Base-by-base conservation (phyloP, 345 rosid genomes). In the Schrenkiella parvula region DNA sequence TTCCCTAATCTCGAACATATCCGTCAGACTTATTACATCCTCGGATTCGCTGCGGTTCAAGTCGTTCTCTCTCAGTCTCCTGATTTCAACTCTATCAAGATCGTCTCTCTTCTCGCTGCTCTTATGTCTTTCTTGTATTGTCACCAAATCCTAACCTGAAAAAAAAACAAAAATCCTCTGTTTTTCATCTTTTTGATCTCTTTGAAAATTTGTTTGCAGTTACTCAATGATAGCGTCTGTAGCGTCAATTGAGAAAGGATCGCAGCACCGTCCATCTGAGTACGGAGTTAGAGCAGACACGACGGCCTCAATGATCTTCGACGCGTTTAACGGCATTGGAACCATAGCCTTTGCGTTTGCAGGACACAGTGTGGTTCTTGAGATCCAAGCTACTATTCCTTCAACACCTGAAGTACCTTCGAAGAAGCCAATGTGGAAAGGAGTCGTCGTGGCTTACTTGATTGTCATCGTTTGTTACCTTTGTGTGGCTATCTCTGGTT, bases 11-110 rank as follows among this genome's bases (percentile, higher is more conserved):
- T 14, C 15, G 5, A 42, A 0, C 73, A 71, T 25, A 38, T 78
- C 15, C 77, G 80, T 42, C 80, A 78, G 46, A 86, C 95, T 23
- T 91, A 75, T 75, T 91, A 84, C 87, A 91, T 91, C 81, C 86
- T 89, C 81, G 88, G 90, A 32, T 91, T 84, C 39, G 80, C 88
- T 14, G 86, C 78, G 1, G 79, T 79, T 9, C 97, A 91, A 60
- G 80, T 91, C 23, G 84, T 81, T 0, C 84, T 91, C 25, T 84
- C 95, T 73, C 97, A 91, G 17, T 89, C 87, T 61, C 97, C 97
- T 70, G 90, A 91, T 71, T 91, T 91, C 79, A 84, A 91, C 84
- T 80, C 97, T 78, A 83, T 91, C 76, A 46, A 93, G 3, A 85
- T 85, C 3, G 87, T 91, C 62, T 91, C 97, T 19, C 68, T 89